Conservation (phyloP, 306 rosid species). For the Lotus japonicus region DNA sequence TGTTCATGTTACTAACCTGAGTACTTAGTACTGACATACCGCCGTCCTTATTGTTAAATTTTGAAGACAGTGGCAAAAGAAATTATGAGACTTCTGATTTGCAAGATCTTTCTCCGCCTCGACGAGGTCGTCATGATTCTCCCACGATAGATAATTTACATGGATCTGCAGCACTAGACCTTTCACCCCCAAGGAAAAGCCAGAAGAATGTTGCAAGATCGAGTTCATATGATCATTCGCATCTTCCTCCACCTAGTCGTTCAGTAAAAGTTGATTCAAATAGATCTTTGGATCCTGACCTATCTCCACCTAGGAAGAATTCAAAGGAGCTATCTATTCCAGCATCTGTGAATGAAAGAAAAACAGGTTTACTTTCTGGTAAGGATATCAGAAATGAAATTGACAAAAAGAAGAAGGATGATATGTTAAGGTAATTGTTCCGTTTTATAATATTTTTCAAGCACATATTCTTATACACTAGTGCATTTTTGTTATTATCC, state of each 20-base stretch:
- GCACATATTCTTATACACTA: background rate
- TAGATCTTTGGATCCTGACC: conserved; percentile 33
- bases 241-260: conserved; percentile 1
- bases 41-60: conserved; percentile 7
- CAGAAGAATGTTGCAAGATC: conserved; percentile 28
- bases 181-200: conserved; percentile 65
- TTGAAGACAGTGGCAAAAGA: conserved; percentile 6
- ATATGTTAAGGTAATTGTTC: conserved; percentile 51
- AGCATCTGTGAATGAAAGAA: conserved; percentile 32
- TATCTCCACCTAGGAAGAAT: conserved; percentile 68
- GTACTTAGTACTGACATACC: conserved; percentile 29
- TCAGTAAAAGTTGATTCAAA: conserved; percentile 22
- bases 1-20: background rate
- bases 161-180: conserved; percentile 34
- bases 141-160: conserved; percentile 26
- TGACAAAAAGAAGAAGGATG: conserved; percentile 55
- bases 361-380: conserved; percentile 75
- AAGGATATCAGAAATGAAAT: conserved; percentile 71
- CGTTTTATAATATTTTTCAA: background rate
- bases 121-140: conserved; percentile 31
- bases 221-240: conserved; percentile 24
- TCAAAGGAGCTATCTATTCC: conserved; percentile 31
- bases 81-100: conserved; percentile 18
- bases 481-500: background rate
- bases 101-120: conserved; percentile 51